Conservation (phyloP, 1,139 yeast genomes). For the Diutina mesorugosa region DNA sequence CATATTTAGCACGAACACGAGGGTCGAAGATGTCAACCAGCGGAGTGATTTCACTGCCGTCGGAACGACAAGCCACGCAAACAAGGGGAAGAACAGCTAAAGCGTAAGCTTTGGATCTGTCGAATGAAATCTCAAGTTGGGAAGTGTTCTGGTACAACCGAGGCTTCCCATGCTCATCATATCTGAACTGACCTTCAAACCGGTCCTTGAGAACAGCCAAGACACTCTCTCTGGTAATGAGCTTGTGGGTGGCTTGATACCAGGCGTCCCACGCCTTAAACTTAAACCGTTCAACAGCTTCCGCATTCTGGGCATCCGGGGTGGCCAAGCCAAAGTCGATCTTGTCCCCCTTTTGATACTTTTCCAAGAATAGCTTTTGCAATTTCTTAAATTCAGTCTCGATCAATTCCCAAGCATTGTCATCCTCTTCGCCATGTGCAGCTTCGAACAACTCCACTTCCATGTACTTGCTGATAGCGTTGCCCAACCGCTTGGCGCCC, state of each 20-base stretch:
- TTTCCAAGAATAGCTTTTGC: constrained; percentile 11
- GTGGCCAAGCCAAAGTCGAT: constrained; percentile 61
- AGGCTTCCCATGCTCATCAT: constrained; percentile 75
- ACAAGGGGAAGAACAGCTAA: constrained; percentile 46
- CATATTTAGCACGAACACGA: constrained; percentile 10
- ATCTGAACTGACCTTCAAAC: constrained; percentile 75
- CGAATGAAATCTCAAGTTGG: constrained; percentile 60
- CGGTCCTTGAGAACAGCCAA: constrained; percentile 46
- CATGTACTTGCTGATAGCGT: constrained; percentile 26
- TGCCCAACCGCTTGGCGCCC: constrained; percentile 25
- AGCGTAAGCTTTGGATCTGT: constrained; percentile 44
- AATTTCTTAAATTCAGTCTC: constrained; percentile 32
- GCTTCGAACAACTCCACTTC: constrained; percentile 18
- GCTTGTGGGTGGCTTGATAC: constrained; percentile 44
- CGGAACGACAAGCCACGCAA: constrained; percentile 40
- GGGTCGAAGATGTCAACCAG: constrained; percentile 27
- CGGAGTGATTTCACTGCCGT: constrained; percentile 45
- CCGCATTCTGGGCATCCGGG: constrained; percentile 23
- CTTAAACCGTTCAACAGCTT: constrained; percentile 30
- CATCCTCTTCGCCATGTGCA: constrained; percentile 24
- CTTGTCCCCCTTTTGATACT: constrained; percentile 9
- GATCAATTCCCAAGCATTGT: constrained; percentile 44
- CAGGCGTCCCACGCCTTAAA: constrained; percentile 55
- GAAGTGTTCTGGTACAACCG: constrained; percentile 63
- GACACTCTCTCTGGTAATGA: constrained; percentile 44